phyloP scores from a whole-genome alignment of 2,329 filamentous ascomycete genomes.

The Elsinoe necatrix region DNA sequence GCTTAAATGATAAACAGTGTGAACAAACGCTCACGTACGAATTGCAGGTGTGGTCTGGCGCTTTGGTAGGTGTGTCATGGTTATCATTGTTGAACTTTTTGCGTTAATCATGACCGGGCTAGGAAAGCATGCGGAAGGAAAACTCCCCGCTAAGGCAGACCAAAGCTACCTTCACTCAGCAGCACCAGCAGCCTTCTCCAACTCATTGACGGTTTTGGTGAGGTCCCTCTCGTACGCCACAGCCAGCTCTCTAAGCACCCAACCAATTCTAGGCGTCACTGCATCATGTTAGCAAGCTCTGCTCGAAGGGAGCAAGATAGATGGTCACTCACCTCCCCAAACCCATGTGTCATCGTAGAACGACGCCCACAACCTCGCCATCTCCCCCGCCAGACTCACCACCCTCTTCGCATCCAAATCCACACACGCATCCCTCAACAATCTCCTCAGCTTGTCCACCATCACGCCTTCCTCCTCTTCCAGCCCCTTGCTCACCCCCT shows the following conservation, averaged over 20 bases:
- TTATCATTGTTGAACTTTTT: no score
- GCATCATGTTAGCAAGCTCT: neutral
- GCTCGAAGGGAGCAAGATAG: neutral
- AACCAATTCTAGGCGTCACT: slow-evolving; percentile 13
- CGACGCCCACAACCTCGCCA: slow-evolving; percentile 14
- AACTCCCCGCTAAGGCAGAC: no score
- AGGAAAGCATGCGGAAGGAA: no score
- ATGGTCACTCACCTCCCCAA: slow-evolving; percentile 8
- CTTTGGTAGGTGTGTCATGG: neutral
- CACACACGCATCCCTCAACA: slow-evolving; percentile 28
- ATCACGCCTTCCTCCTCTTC: slow-evolving; percentile 4
- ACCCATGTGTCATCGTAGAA: slow-evolving; percentile 16
- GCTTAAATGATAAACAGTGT: no score
- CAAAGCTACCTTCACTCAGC: neutral
- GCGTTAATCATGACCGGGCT: no score
- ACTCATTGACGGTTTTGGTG: neutral
- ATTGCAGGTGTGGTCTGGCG: no score
- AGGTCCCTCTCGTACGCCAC: slow-evolving; percentile 11
- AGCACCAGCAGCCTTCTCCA: neutral
- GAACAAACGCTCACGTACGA: no score
- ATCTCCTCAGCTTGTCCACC: slow-evolving; percentile 9
- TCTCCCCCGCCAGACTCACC: slow-evolving; percentile 11
- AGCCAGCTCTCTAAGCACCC: slow-evolving; percentile 12
- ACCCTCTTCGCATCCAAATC: slow-evolving; percentile 36
- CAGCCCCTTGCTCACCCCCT: neutral